Evolutionary conservation across 257 asterid genomes (phyloP).

Genomic region (Osmanthus fragrans): DNA sequence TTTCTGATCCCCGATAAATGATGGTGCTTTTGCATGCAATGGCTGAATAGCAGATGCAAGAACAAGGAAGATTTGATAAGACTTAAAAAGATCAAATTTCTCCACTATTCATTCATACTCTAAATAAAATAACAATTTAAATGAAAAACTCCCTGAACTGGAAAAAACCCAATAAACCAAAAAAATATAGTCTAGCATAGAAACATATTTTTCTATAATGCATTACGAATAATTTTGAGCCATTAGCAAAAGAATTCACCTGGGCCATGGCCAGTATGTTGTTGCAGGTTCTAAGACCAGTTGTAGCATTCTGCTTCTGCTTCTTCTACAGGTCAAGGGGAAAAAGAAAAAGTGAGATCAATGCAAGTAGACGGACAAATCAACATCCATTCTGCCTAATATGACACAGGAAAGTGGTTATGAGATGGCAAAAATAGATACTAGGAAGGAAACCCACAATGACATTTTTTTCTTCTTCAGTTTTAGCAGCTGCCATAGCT

Average conservation of each 20-base stretch:
- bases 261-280: conserved; percentile 77
- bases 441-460: conserved; percentile 55
- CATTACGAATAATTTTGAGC: not conserved
- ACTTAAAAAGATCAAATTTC: not conserved
- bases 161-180: too few relatives aligned
- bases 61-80: not conserved
- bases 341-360: conserved; percentile 15
- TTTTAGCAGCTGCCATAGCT: conserved; percentile 48
- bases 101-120: not conserved
- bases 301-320: conserved; percentile 82
- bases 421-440: not conserved
- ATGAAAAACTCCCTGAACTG: not conserved
- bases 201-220: conserved; percentile 23
- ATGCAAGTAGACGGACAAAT: conserved; percentile 3
- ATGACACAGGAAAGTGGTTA: not conserved
- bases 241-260: conserved; percentile 41
- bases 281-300: conserved; percentile 80
- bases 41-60: conserved; percentile 44
- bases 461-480: conserved; percentile 60
- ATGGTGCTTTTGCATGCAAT: conserved; percentile 84
- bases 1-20: conserved; percentile 80
- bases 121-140: not conserved
- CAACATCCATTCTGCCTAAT: not conserved
- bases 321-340: conserved; percentile 57
- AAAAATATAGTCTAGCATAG: too few relatives aligned